These are phyloP conservation scores for Fusarium poae DNA, from an alignment of 2,329 filamentous ascomycete genomes.

Conservation along the genomic window DNA sequence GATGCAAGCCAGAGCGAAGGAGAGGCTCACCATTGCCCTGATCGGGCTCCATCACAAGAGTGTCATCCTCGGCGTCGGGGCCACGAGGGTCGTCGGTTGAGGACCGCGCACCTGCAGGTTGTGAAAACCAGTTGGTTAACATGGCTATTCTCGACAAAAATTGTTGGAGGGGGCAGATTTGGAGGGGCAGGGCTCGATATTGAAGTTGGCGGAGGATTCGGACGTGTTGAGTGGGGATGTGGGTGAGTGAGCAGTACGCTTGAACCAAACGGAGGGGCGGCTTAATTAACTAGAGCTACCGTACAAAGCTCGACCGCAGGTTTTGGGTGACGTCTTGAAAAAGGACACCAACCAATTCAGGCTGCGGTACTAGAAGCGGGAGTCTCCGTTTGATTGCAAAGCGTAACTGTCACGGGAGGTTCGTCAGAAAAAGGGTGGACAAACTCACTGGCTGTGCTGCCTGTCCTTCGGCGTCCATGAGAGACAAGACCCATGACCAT, in stretches of 20 bases:
- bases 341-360: conserved; percentile 17
- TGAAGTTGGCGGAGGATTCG: conserved; percentile 42
- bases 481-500: conserved; percentile 54
- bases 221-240: conserved; percentile 45
- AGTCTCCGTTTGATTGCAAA: conserved; percentile 12
- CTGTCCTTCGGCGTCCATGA: conserved; percentile 50
- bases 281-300: conserved; percentile 34
- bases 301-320: conserved; percentile 22
- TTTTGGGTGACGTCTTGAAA: conserved; percentile 23
- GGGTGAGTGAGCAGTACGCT: conserved; percentile 39
- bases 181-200: conserved; percentile 30
- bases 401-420: conserved; percentile 8
- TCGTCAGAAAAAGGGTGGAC: conserved; percentile 22
- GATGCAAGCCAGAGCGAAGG: conserved; percentile 16
- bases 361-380: conserved; percentile 2
- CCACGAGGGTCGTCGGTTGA: conserved; percentile 68
- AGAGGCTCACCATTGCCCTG: conserved; percentile 84
- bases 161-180: conserved; percentile 37
- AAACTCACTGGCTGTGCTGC: conserved; percentile 48
- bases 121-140: conserved; percentile 59
- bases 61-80: conserved; percentile 72
- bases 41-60: conserved; percentile 86
- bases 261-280: conserved; percentile 40
- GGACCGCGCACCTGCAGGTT: conserved; percentile 62
- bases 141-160: conserved; percentile 49